Evolutionary conservation across 208 protist genomes (phyloP).

Genomic region (Leishmania braziliensis): DNA sequence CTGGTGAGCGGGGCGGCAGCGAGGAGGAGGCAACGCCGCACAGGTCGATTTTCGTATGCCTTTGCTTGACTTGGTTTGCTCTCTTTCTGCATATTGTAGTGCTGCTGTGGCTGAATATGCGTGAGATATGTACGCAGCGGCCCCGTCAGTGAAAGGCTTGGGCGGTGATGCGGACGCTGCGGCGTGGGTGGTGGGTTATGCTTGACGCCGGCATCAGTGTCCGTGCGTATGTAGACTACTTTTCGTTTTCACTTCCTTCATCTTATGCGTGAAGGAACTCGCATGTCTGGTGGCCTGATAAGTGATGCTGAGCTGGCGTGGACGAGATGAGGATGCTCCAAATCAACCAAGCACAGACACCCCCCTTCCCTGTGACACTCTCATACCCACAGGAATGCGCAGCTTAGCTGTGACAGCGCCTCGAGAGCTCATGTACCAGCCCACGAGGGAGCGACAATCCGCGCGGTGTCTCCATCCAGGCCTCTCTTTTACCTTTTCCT

Average conservation of each 20-base stretch:
- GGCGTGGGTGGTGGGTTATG: not conserved
- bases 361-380: not conserved
- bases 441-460: not conserved
- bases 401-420: not conserved
- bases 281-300: not conserved
- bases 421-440: not conserved
- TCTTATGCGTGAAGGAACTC: not conserved
- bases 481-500: not conserved
- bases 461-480: not conserved
- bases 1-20: not conserved
- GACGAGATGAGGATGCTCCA: not conserved
- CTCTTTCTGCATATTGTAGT: not conserved
- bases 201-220: not conserved
- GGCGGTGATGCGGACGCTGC: not conserved
- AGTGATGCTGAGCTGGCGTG: not conserved
- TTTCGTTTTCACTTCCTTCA: not conserved
- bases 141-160: not conserved
- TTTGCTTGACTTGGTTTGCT: not conserved
- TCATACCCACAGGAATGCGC: not conserved
- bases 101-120: too few species aligned
- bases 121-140: not conserved
- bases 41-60: not conserved
- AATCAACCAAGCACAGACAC: not conserved
- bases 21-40: not conserved
- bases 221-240: not conserved